Evolutionary conservation across 148 eudicot genomes (phyloP).

Genomic region (Camellia lanceoleosa): DNA sequence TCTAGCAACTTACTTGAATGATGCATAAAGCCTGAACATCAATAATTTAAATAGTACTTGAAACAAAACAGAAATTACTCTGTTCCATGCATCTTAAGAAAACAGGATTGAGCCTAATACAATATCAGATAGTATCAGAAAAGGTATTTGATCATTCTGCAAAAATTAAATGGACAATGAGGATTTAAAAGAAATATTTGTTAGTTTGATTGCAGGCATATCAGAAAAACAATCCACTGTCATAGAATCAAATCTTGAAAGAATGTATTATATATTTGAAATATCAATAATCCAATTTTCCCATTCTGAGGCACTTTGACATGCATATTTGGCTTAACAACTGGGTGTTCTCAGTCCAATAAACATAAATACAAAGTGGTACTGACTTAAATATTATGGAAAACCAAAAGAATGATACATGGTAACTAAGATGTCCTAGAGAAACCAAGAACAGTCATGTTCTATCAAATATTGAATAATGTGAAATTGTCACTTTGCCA

Average conservation of each 20-base stretch:
- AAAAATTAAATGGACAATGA: neutral
- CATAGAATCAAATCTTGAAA: neutral
- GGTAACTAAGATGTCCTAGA: too few relatives aligned
- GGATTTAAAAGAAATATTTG: neutral
- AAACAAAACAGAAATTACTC: neutral
- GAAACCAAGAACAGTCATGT: too few relatives aligned
- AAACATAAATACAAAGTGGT: neutral
- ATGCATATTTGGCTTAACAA: neutral
- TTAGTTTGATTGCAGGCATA: neutral
- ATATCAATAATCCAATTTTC: neutral
- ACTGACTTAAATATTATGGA: neutral
- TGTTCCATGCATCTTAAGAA: neutral
- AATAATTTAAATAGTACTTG: neutral
- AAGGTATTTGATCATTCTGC: neutral
- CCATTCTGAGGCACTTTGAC: neutral
- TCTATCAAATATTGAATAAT: too few relatives aligned
- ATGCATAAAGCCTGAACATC: neutral
- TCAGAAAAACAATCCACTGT: neutral
- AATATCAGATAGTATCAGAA: neutral
- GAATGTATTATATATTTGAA: neutral
- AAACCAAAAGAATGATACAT: too few relatives aligned
- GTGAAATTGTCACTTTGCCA: too few relatives aligned
- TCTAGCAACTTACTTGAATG: neutral
- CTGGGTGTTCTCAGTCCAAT: neutral
- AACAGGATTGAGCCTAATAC: neutral